Evolutionary conservation across 768 basidiomycete species (phyloP).

Genomic region (Filobasidium floriforme): DNA sequence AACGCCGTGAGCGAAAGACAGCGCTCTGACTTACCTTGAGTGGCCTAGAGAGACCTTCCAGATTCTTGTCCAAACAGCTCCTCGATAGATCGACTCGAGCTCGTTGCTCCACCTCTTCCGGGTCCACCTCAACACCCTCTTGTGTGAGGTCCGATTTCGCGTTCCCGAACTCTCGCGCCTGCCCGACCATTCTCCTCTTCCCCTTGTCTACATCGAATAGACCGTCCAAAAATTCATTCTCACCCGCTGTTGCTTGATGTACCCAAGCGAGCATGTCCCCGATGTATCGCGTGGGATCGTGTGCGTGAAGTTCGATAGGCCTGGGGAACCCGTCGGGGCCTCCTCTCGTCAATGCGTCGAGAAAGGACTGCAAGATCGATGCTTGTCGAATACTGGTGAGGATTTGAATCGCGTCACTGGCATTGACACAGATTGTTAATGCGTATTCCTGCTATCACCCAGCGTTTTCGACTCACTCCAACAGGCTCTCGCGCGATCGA

Average conservation of each 20-base stretch:
- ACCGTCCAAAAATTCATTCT: constrained; percentile 84
- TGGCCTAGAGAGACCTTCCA: constrained; percentile 79
- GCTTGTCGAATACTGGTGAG: constrained; percentile 77
- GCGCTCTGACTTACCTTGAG: constrained; percentile 56
- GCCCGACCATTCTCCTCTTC: constrained; percentile 67
- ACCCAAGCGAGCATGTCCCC: constrained; percentile 99
- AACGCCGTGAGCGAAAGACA: constrained; percentile 16
- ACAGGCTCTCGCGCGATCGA: constrained; percentile 66
- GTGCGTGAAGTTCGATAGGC: constrained; percentile 94
- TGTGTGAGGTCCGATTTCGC: constrained; percentile 15
- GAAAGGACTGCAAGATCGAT: constrained; percentile 70
- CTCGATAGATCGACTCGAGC: constrained; percentile 73
- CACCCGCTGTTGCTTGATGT: constrained; percentile 89
- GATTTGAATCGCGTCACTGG: constrained; percentile 64
- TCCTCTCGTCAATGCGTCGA: constrained; percentile 79
- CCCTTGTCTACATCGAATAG: constrained; percentile 66
- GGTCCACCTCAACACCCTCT: constrained; percentile 9
- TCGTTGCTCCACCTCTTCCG: constrained; percentile 40
- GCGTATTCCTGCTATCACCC: too few relatives aligned
- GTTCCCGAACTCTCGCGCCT: constrained; percentile 49
- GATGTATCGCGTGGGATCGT: constrained; percentile 90
- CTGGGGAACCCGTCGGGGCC: constrained; percentile 76
- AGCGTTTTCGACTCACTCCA: constrained; percentile 52
- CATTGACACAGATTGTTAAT: too few relatives aligned
- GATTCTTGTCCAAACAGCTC: constrained; percentile 69